Conservation (phyloP, 345 rosid genomes). For the Sonneratia alba region DNA sequence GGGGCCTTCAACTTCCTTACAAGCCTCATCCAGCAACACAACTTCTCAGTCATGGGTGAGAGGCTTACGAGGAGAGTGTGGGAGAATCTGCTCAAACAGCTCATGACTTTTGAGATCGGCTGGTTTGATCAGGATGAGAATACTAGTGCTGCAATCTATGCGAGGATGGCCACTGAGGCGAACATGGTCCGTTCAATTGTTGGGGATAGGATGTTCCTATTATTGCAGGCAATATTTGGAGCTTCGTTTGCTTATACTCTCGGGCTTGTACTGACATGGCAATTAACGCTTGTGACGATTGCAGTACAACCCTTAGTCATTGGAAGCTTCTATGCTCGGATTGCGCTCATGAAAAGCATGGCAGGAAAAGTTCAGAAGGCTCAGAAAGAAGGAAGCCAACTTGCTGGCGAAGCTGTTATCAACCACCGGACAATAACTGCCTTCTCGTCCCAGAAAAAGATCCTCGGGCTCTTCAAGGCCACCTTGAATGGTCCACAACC, state of each 20-base stretch:
- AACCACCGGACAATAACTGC: conserved; percentile 73
- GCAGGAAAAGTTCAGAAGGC: conserved; percentile 54
- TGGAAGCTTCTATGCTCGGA: conserved; percentile 47
- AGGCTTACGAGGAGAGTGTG: conserved; percentile 50
- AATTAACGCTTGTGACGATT: conserved; percentile 46
- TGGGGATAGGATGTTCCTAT: conserved; percentile 54
- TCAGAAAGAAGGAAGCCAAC: conserved; percentile 60
- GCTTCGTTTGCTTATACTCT: conserved; percentile 40
- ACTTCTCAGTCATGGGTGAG: conserved; percentile 57
- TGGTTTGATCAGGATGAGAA: conserved; percentile 67
- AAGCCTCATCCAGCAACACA: conserved; percentile 51
- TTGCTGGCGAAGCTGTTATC: conserved; percentile 52
- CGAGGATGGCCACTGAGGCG: conserved; percentile 56
- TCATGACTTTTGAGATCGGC: conserved; percentile 52
- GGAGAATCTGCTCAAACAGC: conserved; percentile 38
- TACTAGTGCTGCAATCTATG: conserved; percentile 55
- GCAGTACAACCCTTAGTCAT: conserved; percentile 51
- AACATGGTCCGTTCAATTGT: conserved; percentile 44
- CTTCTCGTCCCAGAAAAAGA: conserved; percentile 60
- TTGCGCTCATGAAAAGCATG: conserved; percentile 47
- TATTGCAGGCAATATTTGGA: conserved; percentile 49
- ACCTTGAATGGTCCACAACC: conserved; percentile 41
- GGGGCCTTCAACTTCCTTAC: conserved; percentile 39
- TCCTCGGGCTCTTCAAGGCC: conserved; percentile 36
- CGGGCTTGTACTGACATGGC: conserved; percentile 46